These are phyloP conservation scores for Imleria badia DNA, from an alignment of 768 basidiomycete genomes.

Conservation along the genomic window DNA sequence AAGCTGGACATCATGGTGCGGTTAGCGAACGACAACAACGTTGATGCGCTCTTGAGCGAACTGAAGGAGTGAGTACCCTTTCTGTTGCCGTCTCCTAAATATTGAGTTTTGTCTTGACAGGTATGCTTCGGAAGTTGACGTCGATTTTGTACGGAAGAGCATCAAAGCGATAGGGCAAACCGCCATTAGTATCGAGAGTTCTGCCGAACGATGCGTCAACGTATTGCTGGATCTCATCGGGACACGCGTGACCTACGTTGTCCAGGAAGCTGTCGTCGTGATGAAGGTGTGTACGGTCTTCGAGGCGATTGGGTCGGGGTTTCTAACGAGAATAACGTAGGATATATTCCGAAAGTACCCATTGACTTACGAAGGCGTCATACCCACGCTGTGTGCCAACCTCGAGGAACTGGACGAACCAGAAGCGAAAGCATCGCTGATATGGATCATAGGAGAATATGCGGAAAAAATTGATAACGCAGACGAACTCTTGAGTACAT, in stretches of 20 bases:
- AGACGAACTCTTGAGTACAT: conserved; percentile 84
- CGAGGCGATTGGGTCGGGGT: too few species aligned
- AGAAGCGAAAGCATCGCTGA: conserved; percentile 95
- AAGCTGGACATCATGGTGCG: conserved; percentile 99
- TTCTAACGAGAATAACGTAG: conserved; percentile 39
- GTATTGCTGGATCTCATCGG: conserved; percentile 91
- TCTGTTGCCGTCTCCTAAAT: background rate
- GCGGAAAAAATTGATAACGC: conserved; percentile 98
- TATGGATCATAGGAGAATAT: conserved; percentile 99
- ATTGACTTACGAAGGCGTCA: conserved; percentile 93
- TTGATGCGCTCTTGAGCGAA: conserved; percentile 93
- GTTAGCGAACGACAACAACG: conserved; percentile 86
- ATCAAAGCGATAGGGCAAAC: conserved; percentile 96
- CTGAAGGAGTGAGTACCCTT: conserved; percentile 79
- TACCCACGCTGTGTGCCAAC: conserved; percentile 91
- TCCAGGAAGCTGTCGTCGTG: conserved; percentile 97
- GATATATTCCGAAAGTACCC: conserved; percentile 99
- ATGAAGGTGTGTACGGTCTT: conserved; percentile 73
- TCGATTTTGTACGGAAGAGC: conserved; percentile 94
- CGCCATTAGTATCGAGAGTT: conserved; percentile 90
- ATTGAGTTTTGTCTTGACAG: conserved; percentile 38
- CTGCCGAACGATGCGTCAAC: conserved; percentile 93
- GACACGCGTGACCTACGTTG: conserved; percentile 94
- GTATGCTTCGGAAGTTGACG: conserved; percentile 96
- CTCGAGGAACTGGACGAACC: conserved; percentile 97